Base-by-base conservation (phyloP, 176 grass and related monocot species). In the Ananas comosus region DNA sequence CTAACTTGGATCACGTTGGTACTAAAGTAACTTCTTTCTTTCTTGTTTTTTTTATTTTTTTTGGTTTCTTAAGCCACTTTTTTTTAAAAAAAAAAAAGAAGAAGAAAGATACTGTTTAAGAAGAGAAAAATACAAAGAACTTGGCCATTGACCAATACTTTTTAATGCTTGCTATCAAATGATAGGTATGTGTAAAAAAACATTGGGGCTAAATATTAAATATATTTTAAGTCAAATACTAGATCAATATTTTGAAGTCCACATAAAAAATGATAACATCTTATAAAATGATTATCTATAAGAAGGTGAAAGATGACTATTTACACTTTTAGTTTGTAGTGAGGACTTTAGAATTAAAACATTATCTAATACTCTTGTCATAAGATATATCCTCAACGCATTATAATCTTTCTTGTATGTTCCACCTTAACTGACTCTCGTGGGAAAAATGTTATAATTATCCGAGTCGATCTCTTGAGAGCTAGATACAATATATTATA, bases 1-100 rank as follows among this genome's bases (percentile, higher is more conserved):
- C 68, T 89, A 82, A 79, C 82, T 82, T 82, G 3, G 33, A 33
- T 64, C 75, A 83, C 83, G 74, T 86, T 77, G 80, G 74, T 84
- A 76, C 80, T 89, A 86, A 86, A 81, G 80, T 83, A 88, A 86
- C 78, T 75, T 89, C 68, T 84, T 84, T 77, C 47, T 89, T 67
- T 27, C 83, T 84, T 77, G 86, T 78, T 81, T 80, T 78, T 27
- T 85, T 84, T 77, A 86, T 78, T 81, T 80, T 78, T 70, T 77
- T 71, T 67, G 14, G 68, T 82, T 67, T 71, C 75, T 86, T 89
- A 80, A 71, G 71, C 76, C 71, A 64, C 78, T 86, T 85, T 89
- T n/a, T n/a, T n/a, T n/a, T n/a, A n/a, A n/a, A n/a, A n/a, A 33
- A 33, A 4, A 29, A 29, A 3, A 0, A 3, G 4, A 29, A 3